Conservation (phyloP, 192 early-diverging fungal genomes). For the Coemansia sp. region DNA sequence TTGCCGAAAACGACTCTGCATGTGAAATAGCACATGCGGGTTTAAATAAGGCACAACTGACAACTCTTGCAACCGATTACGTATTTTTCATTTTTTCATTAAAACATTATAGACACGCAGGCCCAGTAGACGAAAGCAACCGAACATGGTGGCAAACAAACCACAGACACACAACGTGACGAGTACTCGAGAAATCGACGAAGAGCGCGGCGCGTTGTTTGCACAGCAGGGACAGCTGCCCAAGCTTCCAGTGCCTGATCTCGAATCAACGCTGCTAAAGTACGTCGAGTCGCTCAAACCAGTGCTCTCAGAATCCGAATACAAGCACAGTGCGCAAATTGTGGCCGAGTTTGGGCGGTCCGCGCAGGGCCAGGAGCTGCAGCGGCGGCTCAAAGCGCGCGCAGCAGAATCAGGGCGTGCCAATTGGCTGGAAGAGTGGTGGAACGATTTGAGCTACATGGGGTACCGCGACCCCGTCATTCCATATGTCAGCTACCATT, state of each 20-base stretch:
- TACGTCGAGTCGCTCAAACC: conserved; percentile 81
- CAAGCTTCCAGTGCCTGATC: conserved; percentile 82
- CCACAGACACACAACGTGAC: neutral
- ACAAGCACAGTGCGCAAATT: conserved; percentile 60
- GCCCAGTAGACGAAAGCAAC: too few relatives aligned
- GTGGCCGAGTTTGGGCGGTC: conserved; percentile 88
- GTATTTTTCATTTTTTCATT: too few relatives aligned
- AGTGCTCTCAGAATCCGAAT: conserved; percentile 64
- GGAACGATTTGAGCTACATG: conserved; percentile 93
- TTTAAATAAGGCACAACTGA: too few relatives aligned
- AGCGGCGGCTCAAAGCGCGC: conserved; percentile 76
- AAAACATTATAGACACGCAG: too few relatives aligned
- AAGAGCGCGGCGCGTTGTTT: conserved; percentile 59
- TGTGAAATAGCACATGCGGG: too few relatives aligned
- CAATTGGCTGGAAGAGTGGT: conserved; percentile 97
- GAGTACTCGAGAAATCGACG: conserved; percentile 6
- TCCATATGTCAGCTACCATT: conserved; percentile 96
- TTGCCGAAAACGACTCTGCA: too few relatives aligned
- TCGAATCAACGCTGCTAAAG: conserved; percentile 72
- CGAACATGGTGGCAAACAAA: too few relatives aligned
- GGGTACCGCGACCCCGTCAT: conserved; percentile 94
- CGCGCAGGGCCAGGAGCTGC: conserved; percentile 80
- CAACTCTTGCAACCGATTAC: too few relatives aligned
- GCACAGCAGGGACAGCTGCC: conserved; percentile 71
- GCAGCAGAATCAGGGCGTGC: conserved; percentile 68